phyloP scores from a whole-genome alignment of 306 rosid species.

The Cercis canadensis region DNA sequence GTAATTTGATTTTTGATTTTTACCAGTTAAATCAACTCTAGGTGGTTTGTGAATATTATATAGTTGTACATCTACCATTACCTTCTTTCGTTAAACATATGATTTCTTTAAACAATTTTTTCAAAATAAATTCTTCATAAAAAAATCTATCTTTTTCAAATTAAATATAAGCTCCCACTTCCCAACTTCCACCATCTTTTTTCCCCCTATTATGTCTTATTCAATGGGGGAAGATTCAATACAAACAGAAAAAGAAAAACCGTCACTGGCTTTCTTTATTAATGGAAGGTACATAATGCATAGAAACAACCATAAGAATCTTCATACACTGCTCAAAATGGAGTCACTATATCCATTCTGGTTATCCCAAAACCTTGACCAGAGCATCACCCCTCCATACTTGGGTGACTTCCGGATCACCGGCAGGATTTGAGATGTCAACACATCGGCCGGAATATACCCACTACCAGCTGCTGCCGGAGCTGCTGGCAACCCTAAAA shows the following conservation, averaged over 20 bases:
- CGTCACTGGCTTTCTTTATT: not conserved
- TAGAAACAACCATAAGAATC: too few species aligned
- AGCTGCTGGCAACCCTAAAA: constrained; percentile 74
- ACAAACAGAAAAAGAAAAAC: not conserved
- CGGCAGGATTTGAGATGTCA: constrained; percentile 60
- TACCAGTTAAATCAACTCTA: too few species aligned
- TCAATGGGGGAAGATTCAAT: not conserved
- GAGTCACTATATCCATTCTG: constrained; percentile 57
- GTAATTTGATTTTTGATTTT: too few species aligned
- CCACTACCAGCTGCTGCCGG: constrained; percentile 67
- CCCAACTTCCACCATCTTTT: not conserved
- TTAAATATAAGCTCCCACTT: too few species aligned
- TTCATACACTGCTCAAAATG: constrained; percentile 55
- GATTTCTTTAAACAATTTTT: too few species aligned
- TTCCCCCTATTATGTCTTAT: not conserved
- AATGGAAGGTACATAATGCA: not conserved
- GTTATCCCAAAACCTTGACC: constrained; percentile 66
- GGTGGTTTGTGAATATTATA: too few species aligned
- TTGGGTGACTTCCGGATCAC: constrained; percentile 52
- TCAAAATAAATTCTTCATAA: too few species aligned
- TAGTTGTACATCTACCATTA: too few species aligned
- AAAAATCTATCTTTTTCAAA: too few species aligned
- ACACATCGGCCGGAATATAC: constrained; percentile 56
- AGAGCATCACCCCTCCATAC: constrained; percentile 86
- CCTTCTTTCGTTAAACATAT: too few species aligned